Evolutionary conservation across 1,139 yeast species (phyloP).

Genomic region (Insectozyma bohioensis): DNA sequence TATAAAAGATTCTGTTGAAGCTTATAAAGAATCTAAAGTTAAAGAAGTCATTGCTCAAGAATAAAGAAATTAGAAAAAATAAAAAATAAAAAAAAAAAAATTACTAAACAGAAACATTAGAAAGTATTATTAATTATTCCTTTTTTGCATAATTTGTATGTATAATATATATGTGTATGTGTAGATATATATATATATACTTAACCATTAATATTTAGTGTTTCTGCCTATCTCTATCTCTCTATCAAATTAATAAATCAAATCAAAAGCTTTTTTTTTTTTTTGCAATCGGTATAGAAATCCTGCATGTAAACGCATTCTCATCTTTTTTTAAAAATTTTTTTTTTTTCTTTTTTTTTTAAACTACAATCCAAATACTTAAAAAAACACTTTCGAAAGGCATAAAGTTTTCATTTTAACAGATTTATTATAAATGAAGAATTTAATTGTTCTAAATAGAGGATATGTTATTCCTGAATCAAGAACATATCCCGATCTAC

Average conservation of each 20-base stretch:
- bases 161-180: no score
- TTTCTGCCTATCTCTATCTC: no score
- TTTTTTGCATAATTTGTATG: no score
- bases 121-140: no score
- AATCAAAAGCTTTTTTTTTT: no score
- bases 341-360: background rate
- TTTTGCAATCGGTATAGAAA: conserved; percentile 1
- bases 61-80: no score
- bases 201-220: no score
- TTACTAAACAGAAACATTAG: no score
- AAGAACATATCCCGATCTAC: conserved; percentile 60
- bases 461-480: conserved; percentile 53
- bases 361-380: background rate
- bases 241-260: no score
- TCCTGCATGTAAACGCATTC: conserved; percentile 2
- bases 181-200: no score
- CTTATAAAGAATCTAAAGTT: conserved; percentile 15
- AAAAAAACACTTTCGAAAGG: background rate
- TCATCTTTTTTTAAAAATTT: background rate
- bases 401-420: background rate
- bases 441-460: conserved; percentile 55
- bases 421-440: conserved; percentile 43
- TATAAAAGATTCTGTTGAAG: conserved; percentile 40
- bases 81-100: no score
- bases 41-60: no score